Base-by-base conservation (phyloP, 2,329 filamentous ascomycete genomes). In the Aaosphaeria pasadenensis region DNA sequence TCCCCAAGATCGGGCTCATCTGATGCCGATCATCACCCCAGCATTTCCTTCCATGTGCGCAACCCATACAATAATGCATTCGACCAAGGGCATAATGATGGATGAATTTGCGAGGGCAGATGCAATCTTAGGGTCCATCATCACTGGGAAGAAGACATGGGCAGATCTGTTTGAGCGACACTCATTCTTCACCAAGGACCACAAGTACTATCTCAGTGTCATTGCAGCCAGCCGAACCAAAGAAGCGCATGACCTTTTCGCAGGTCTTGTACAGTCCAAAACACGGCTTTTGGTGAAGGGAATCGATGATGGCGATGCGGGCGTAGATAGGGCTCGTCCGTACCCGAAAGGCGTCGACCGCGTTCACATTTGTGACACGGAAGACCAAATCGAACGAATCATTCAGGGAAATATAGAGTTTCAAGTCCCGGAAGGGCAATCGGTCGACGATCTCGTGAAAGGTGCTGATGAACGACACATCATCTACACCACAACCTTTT, bases 1-100 rank as follows among this genome's bases (percentile, higher is more conserved):
- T 69, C 84, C 84, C 51, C 82, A 83, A 46, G 94, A 97, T 69
- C 82, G 83, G 39, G 88, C 84, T 57, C 92, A 97, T 70, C 77
- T 96, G 45, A 99, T 99, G 94, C 94, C 94, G 30, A 89, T 99
- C 70, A 97, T 99, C 63, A 99, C 94, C 1, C 94, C 94, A 1
- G 91, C 94, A 1, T 97, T 96, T 67, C 94, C 94, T 3, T 95
- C 91, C 43, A 97, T 96, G 91, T 97, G 94, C 69, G 87, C 94
- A 1, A 97, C 94, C 0, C 94, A 95, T 75, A 97, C 96, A 63
- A 86, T 99, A 51, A 91, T 88, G 3, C 78, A 83, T 55, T 97
- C 92, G 1, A 95, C 91, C 1, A 89, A 91, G 75, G 77, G 82
- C 5, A 84, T 96, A 43, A 91, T 99, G 63, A 82, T 90, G 56